phyloP scores from a whole-genome alignment of 345 rosid species.

The Brassica juncea region DNA sequence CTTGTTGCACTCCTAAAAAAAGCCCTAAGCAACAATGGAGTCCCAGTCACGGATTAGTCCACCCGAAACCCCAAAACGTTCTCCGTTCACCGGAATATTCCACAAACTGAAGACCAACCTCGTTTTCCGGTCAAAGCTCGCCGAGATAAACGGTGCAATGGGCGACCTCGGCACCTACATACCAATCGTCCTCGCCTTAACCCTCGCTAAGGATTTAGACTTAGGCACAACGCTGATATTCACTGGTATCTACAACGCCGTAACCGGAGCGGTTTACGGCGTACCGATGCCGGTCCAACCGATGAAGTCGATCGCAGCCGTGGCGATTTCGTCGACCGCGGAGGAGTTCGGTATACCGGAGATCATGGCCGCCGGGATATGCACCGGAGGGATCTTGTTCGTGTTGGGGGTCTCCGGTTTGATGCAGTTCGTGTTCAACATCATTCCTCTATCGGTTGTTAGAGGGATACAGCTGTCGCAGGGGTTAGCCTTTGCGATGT shows the following conservation, averaged over 20 bases:
- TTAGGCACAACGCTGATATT: conserved; percentile 78
- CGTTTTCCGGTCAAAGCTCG: conserved; percentile 56
- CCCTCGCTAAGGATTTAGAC: conserved; percentile 73
- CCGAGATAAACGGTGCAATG: conserved; percentile 81
- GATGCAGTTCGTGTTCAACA: conserved; percentile 67
- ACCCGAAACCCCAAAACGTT: conserved; percentile 12
- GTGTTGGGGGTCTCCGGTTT: conserved; percentile 69
- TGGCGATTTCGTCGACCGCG: conserved; percentile 52
- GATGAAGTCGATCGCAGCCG: conserved; percentile 84
- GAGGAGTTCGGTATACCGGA: conserved; percentile 68
- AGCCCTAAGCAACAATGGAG: conserved; percentile 25
- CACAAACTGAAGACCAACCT: conserved; percentile 51
- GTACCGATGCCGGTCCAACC: conserved; percentile 96
- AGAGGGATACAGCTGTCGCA: conserved; percentile 87
- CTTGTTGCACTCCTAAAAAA: background rate
- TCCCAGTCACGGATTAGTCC: conserved; percentile 28
- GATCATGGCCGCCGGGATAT: conserved; percentile 74
- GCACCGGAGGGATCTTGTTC: conserved; percentile 66
- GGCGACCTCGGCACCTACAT: conserved; percentile 89
- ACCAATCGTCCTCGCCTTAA: conserved; percentile 79
- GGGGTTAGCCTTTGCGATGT: conserved; percentile 77
- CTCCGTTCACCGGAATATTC: conserved; percentile 33
- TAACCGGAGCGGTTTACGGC: conserved; percentile 73
- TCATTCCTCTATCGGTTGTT: conserved; percentile 69
- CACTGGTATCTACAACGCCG: conserved; percentile 67